These are phyloP conservation scores for Achaetomium macrosporum DNA, from an alignment of 2,329 filamentous ascomycete species.

Conservation along the genomic window DNA sequence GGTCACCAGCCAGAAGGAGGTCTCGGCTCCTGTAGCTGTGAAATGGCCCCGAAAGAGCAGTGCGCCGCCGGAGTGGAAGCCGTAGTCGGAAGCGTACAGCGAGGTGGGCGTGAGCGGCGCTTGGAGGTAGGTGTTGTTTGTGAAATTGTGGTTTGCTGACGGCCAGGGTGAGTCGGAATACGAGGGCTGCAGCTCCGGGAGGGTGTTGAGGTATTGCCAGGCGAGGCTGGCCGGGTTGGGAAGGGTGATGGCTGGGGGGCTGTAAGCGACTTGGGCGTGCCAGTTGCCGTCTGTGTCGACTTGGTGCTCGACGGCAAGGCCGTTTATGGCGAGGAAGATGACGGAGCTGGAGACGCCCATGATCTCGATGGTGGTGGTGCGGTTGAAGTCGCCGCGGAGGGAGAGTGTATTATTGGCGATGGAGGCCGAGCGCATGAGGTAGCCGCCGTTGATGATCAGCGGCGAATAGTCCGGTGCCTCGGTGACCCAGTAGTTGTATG, in stretches of 20 bases:
- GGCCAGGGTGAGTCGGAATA: constrained; percentile 70
- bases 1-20: constrained; percentile 50
- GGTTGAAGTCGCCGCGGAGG: constrained; percentile 66
- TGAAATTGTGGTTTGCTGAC: constrained; percentile 47
- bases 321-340: constrained; percentile 41
- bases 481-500: constrained; percentile 64
- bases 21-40: constrained; percentile 54
- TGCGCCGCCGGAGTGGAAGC: constrained; percentile 63
- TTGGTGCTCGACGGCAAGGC: constrained; percentile 32
- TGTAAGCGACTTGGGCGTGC: constrained; percentile 42
- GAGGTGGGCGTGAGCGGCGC: constrained; percentile 57
- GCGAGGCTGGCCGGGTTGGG: constrained; percentile 52
- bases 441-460: constrained; percentile 57
- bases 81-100: constrained; percentile 67
- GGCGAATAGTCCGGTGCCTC: constrained; percentile 43
- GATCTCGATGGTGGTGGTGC: constrained; percentile 47
- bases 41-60: constrained; percentile 68
- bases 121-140: constrained; percentile 50
- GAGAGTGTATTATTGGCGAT: constrained; percentile 51
- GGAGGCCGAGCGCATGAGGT: constrained; percentile 42
- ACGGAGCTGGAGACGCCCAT: constrained; percentile 53
- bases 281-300: constrained; percentile 41
- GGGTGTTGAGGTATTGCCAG: constrained; percentile 66
- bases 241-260: constrained; percentile 44
- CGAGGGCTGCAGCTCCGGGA: constrained; percentile 58